Percentiles rank a stretch among this genome's conserved stretches.
Evolutionary conservation across 306 rosid species (phyloP).

Genomic region (Pterocarpus macrocarpus): DNA sequence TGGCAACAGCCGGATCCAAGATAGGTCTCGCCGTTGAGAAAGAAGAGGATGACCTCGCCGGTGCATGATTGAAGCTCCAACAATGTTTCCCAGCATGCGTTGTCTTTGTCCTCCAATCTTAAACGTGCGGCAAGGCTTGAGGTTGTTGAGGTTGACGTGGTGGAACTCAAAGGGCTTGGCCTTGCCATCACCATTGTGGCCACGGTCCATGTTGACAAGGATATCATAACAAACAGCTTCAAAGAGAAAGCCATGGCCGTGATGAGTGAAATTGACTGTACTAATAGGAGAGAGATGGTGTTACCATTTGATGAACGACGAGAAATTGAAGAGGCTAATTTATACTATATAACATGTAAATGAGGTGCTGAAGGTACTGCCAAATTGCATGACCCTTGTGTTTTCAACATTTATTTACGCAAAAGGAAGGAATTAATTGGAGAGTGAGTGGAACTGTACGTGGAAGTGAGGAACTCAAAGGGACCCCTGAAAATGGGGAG

Average conservation of each 20-base stretch:
- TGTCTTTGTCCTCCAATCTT: slow-evolving; percentile 4
- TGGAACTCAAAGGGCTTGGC: neutral
- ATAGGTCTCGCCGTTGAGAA: slow-evolving; percentile 33
- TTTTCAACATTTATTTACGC: neutral
- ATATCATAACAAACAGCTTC: slow-evolving; percentile 22
- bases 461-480: neutral
- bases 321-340: neutral
- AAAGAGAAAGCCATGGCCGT: slow-evolving; percentile 1
- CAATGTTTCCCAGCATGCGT: slow-evolving; percentile 42
- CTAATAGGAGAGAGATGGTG: neutral
- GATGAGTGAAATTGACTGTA: neutral
- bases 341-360: neutral
- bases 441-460: neutral
- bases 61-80: slow-evolving; percentile 28
- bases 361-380: neutral
- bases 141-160: neutral
- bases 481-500: neutral
- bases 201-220: neutral
- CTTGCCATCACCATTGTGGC: slow-evolving; percentile 1
- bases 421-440: neutral
- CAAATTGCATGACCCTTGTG: neutral
- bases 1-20: slow-evolving; percentile 51
- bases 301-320: too few relatives aligned
- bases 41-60: slow-evolving; percentile 32
- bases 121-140: neutral